Conservation (phyloP, 2,329 filamentous ascomycete species). For the Lasiodiplodia gonubiensis region DNA sequence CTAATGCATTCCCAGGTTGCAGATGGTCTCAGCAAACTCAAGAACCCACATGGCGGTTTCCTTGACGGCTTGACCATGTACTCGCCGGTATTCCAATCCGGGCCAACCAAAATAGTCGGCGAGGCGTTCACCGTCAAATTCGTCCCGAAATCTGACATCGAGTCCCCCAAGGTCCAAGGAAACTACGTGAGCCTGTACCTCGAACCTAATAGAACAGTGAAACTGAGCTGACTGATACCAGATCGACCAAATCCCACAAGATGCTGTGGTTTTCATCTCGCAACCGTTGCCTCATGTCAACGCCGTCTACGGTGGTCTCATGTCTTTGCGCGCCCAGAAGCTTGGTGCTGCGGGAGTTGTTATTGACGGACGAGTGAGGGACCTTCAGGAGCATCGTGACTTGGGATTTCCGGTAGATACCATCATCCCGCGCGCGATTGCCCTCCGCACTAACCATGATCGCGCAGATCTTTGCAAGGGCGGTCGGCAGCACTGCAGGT, state of each 20-base stretch:
- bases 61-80: conserved; percentile 61
- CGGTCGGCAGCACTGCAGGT: not conserved
- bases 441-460: not conserved
- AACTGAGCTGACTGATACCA: not conserved
- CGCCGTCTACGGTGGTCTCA: conserved; percentile 61
- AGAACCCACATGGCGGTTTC: conserved; percentile 48
- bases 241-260: conserved; percentile 6
- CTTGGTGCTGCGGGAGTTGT: conserved; percentile 56
- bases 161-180: conserved; percentile 50
- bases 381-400: conserved; percentile 60
- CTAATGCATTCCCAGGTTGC: conserved; percentile 43
- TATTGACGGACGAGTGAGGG: conserved; percentile 60
- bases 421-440: not conserved
- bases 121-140: conserved; percentile 63
- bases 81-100: conserved; percentile 59
- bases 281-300: conserved; percentile 55
- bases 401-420: conserved; percentile 50
- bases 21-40: conserved; percentile 59
- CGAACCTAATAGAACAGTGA: too few relatives aligned
- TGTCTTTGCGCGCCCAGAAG: conserved; percentile 56
- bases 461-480: conserved; percentile 19
- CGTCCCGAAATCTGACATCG: conserved; percentile 53
- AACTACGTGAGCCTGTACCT: conserved; percentile 54
- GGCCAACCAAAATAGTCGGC: conserved; percentile 59
- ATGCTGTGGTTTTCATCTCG: conserved; percentile 51